Evolutionary conservation across 1,139 yeast genomes (phyloP), one percentile per base, ranked within the genome.

Genomic region (Scheffersomyces lignicola): DNA sequence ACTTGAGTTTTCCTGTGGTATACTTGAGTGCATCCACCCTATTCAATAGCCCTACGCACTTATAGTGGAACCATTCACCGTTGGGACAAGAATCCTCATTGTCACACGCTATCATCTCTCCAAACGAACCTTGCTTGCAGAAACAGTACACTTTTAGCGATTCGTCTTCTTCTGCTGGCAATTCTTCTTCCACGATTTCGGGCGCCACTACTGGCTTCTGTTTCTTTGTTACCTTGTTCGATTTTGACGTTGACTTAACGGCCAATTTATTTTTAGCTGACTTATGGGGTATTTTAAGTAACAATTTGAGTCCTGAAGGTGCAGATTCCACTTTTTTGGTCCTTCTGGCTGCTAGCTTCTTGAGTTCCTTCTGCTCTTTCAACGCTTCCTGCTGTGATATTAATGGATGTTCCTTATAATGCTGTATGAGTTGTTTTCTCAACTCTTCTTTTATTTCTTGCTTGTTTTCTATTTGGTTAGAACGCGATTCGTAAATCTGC

Each of bases 31-130:
- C 73, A 18, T 65, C 72, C 1, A 65, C 73, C 33, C 66, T 44
- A 37, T 60, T 67, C 24, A 61, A 49, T 24, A 69, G 51, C 3
- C 74, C 74, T 21, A 70, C 76, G 45, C 76, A 70, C 41, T 69
- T 69, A 48, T 69, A 70, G 41, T 70, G 76, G 36, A 70, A 70
- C 76, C 76, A 70, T 34, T 68, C 76, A 3, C 76, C 76, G 41
- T 69, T 69, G 13, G 68, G 66, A 48, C 76, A 70, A 4, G 60
- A 47, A 1, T 45, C 50, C 35, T 57, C 63, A 41, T 69, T 65
- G 41, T 70, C 76, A 45, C 76, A 70, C 0, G 68, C 74, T 29
- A 70, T 69, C 76, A 70, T 70, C 40, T 63, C 64, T 2, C 76
- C 76, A 40, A 62, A 62, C 0, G 76, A 69, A 0, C 64, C 65